Evolutionary conservation across 148 eudicot genomes (phyloP).

Genomic region (Chenopodium album): DNA sequence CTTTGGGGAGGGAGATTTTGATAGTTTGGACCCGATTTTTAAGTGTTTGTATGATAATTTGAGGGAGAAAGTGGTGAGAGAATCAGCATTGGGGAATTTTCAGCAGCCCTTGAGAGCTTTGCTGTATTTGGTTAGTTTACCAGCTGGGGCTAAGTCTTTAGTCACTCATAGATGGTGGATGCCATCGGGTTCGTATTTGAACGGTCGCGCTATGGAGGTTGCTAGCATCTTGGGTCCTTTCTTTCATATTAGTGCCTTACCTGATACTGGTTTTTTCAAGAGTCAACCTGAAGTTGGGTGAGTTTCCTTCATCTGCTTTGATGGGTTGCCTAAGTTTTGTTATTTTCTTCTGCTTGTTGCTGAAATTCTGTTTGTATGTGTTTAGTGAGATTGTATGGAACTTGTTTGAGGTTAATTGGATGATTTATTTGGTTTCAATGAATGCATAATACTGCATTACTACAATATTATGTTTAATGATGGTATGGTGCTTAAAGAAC

Average conservation of each 20-base stretch:
- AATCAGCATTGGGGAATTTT: slow-evolving; percentile 88
- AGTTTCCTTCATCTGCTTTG: slow-evolving; percentile 27
- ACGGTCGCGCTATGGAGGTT: slow-evolving; percentile 89
- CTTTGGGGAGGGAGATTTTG: slow-evolving; percentile 72
- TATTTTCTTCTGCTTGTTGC: not conserved
- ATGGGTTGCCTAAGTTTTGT: not conserved
- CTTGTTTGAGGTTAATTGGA: not conserved
- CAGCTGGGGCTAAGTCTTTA: slow-evolving; percentile 64
- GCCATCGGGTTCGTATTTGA: slow-evolving; percentile 69
- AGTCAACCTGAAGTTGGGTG: slow-evolving; percentile 98
- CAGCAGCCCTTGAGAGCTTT: slow-evolving; percentile 92
- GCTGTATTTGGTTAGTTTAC: slow-evolving; percentile 60
- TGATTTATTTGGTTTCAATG: not conserved
- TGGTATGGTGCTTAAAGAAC: not conserved
- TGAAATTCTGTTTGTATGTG: not conserved
- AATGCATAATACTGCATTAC: not conserved
- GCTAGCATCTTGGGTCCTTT: slow-evolving; percentile 93
- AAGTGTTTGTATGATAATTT: slow-evolving; percentile 84
- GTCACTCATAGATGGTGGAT: slow-evolving; percentile 94
- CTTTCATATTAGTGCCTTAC: slow-evolving; percentile 88
- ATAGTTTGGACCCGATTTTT: slow-evolving; percentile 77
- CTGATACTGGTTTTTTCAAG: slow-evolving; percentile 77
- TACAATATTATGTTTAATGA: not conserved
- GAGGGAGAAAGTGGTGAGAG: slow-evolving; percentile 79
- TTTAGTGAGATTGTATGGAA: not conserved